These are phyloP conservation scores for Artemisia annua DNA, from an alignment of 129 eudicot species.

Conservation along the genomic window DNA sequence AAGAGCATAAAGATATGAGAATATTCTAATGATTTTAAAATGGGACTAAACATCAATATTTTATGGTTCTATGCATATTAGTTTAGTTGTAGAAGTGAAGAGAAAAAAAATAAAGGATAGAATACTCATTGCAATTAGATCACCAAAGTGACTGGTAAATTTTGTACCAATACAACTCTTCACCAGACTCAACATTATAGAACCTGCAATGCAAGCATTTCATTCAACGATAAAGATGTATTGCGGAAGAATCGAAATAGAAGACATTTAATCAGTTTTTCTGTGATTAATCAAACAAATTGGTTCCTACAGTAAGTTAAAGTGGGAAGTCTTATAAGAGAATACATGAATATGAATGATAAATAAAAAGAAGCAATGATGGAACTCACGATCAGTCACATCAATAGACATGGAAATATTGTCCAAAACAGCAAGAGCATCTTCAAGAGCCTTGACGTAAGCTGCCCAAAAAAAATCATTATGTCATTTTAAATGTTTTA, in stretches of 20 bases:
- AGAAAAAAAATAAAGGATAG: slow-evolving; percentile 3
- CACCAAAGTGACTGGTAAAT: slow-evolving; percentile 94
- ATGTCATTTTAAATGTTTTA: not conserved
- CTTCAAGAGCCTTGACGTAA: slow-evolving; percentile 86
- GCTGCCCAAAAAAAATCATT: slow-evolving; percentile 42
- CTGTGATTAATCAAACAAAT: no score
- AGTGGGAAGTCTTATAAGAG: not conserved
- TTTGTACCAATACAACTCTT: slow-evolving; percentile 92
- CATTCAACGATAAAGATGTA: no score
- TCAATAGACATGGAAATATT: slow-evolving; percentile 85
- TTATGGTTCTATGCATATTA: no score
- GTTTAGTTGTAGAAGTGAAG: not conserved
- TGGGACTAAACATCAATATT: no score
- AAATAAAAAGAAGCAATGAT: not conserved
- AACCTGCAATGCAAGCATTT: slow-evolving; percentile 47
- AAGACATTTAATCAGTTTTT: not conserved
- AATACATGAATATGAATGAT: not conserved
- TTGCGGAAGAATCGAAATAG: not conserved
- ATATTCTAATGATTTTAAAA: no score
- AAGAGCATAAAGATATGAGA: no score
- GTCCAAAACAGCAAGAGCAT: slow-evolving; percentile 88
- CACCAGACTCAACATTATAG: slow-evolving; percentile 71
- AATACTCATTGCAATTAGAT: slow-evolving; percentile 78
- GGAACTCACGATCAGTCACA: slow-evolving; percentile 78
- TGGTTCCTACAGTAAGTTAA: no score